Conservation (phyloP, 164 flowering plant species). For the Protea cynaroides region DNA sequence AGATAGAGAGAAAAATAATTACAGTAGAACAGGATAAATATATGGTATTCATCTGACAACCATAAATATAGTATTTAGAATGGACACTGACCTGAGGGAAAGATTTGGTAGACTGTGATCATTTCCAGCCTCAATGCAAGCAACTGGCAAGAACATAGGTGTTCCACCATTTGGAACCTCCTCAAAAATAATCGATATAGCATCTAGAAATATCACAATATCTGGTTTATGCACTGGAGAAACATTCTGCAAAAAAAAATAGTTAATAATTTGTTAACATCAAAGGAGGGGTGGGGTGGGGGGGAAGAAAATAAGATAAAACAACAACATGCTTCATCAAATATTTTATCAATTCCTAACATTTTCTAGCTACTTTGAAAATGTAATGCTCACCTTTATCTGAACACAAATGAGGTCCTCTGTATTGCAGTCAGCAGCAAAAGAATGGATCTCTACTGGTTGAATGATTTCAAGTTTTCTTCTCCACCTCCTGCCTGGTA, state of each 20-base stretch:
- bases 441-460: constrained; percentile 77
- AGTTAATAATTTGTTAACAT: constrained; percentile 1
- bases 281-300: too few relatives aligned
- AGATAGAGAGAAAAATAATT: not conserved
- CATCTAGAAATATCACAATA: constrained; percentile 70
- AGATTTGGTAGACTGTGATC: constrained; percentile 77
- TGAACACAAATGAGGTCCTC: constrained; percentile 94
- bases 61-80: constrained; percentile 2
- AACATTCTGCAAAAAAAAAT: constrained; percentile 66
- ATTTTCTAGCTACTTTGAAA: not conserved
- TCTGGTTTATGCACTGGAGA: constrained; percentile 78
- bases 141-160: constrained; percentile 66
- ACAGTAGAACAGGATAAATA: too few relatives aligned
- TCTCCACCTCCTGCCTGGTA: constrained; percentile 94
- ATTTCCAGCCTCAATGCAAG: constrained; percentile 85
- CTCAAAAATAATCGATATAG: constrained; percentile 81
- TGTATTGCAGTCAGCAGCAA: constrained; percentile 87
- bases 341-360: not conserved
- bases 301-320: too few relatives aligned
- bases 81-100: constrained; percentile 63
- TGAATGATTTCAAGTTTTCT: constrained; percentile 86
- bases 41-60: not conserved
- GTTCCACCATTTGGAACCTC: constrained; percentile 76
- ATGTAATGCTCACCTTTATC: constrained; percentile 56
- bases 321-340: not conserved